Evolutionary conservation across 495 filamentous ascomycete genomes (phyloP), one percentile per base, ranked within the genome.

Genomic region (Penicillium flavigenum): DNA sequence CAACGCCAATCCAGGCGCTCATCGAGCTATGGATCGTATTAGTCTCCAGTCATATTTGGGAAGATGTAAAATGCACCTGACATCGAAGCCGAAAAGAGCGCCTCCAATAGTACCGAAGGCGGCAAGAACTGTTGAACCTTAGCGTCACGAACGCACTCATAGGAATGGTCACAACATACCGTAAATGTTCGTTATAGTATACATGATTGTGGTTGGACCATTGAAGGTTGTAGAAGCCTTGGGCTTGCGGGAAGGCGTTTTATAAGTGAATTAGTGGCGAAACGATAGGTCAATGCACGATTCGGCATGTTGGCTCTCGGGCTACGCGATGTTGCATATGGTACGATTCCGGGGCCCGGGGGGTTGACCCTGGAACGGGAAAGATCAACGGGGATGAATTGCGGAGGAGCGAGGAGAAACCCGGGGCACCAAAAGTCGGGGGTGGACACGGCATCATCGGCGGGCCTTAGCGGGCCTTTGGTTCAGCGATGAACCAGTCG

Each of bases 1-100:
- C 59, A 14, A 87, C 87, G 22, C 83, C 83, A 64, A 91, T 82
- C 68, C 88, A 88, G 63, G 87, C 88, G 46, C 79, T 83, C 82
- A 90, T 89, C 34, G 85, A 88, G 44, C 72, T 72, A 24, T 14
- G 19, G 1, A 2, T 39, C 5, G 20, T 24, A 11, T 59, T 14
- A 46, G 12, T 17, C 4, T 44, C 12, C 8, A 3, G 12, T 51
- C 2, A 11, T 17, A 36, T 11, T 7, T 22, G 26, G 2, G 16
- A 10, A 2, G 16, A 20, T 5, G 16, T 27, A 22, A 45, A n/a
- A 9, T n/a, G 9, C 67, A 72, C 72, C 71, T 75, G 36, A 77
- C 64, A 71, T 76, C 75, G 60, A 78, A 76, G 22, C 75, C 74
- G 58, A 76, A 78, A 2, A 76, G 68, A 8, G 70, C 73, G 32